Evolutionary conservation across 108 stramenopile species (phyloP).

Genomic region (Chaetoceros muelleri): DNA sequence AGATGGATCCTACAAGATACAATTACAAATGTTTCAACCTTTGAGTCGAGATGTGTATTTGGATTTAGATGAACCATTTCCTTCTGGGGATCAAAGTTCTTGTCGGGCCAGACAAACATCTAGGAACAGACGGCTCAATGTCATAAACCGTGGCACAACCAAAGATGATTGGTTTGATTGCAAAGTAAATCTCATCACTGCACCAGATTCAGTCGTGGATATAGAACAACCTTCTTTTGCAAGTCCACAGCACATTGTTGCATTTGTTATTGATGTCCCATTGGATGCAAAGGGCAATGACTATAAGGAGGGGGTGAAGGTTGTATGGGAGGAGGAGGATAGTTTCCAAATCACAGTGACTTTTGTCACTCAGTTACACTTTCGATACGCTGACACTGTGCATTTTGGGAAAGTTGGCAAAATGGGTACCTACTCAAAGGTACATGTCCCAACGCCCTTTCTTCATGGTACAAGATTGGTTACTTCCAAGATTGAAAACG

Average conservation of each 20-base stretch:
- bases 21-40: conserved; percentile 15
- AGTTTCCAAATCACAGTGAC: too few relatives aligned
- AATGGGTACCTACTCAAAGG: background rate
- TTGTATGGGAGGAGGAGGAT: too few relatives aligned
- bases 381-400: too few relatives aligned
- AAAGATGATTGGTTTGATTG: too few relatives aligned
- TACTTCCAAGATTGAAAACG: too few relatives aligned
- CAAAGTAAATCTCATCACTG: conserved; percentile 12
- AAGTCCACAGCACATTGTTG: conserved; percentile 33
- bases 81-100: background rate
- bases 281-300: too few relatives aligned
- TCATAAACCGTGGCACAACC: background rate
- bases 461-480: background rate
- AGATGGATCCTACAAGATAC: background rate
- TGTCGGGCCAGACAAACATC: background rate
- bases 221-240: conserved; percentile 47
- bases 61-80: conserved; percentile 35
- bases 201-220: conserved; percentile 20
- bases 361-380: too few relatives aligned
- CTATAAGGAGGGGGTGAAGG: too few relatives aligned
- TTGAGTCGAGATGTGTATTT: conserved; percentile 23
- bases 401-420: too few relatives aligned
- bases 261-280: conserved; percentile 14
- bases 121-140: background rate
- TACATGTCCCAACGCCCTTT: background rate